phyloP scores from a whole-genome alignment of 768 basidiomycete genomes.

The Phaeolepiota aurea region DNA sequence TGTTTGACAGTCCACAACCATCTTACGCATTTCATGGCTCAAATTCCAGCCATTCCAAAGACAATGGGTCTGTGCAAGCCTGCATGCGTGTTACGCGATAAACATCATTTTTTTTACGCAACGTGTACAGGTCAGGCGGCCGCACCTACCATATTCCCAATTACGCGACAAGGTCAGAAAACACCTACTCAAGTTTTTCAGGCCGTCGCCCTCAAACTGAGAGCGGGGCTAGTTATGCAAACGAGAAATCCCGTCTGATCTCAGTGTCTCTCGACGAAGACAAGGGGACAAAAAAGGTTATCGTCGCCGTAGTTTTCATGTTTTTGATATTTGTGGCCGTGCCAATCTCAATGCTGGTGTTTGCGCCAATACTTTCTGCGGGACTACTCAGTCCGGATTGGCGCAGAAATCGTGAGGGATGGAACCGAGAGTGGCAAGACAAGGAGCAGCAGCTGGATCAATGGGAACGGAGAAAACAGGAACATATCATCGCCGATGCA shows the following conservation, averaged over 20 bases:
- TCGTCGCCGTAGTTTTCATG: conserved; percentile 14
- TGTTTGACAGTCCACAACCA: conserved; percentile 11
- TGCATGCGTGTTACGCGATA: neutral
- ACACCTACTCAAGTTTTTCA: conserved; percentile 2
- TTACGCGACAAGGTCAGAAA: conserved; percentile 27
- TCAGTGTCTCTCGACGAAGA: conserved; percentile 26
- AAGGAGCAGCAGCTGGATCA: neutral
- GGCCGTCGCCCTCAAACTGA: conserved; percentile 5
- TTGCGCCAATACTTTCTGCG: conserved; percentile 5
- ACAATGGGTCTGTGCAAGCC: conserved; percentile 24
- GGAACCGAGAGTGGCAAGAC: neutral
- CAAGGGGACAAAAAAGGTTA: conserved; percentile 17
- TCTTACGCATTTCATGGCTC: conserved; percentile 28
- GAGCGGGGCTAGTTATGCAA: conserved; percentile 22
- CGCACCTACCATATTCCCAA: conserved; percentile 32
- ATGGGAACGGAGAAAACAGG: neutral
- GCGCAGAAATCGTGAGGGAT: neutral
- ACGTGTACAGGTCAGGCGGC: conserved; percentile 18
- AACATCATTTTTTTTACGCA: conserved; percentile 1
- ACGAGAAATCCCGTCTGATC: conserved; percentile 26
- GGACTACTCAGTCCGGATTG: neutral
- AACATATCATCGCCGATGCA: neutral
- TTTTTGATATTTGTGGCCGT: conserved; percentile 19
- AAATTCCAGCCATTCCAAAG: conserved; percentile 30
- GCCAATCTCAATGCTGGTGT: conserved; percentile 11